A percentile compares a stretch with the other conserved stretches of the same genome.
Evolutionary conservation across 768 basidiomycete genomes (phyloP).

Genomic region (Boletus reticulatus): DNA sequence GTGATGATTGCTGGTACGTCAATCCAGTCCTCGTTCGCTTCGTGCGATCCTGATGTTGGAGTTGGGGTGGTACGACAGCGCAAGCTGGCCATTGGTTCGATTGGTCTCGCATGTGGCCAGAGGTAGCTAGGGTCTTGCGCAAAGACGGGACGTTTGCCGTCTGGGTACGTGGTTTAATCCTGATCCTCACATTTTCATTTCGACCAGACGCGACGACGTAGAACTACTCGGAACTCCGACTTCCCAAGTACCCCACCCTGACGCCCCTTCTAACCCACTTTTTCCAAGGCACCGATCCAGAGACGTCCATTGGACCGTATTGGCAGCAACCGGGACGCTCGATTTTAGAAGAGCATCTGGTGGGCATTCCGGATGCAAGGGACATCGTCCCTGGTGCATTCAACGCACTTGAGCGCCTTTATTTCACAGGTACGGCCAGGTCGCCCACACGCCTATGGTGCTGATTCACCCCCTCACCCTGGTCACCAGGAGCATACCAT

Average conservation of each 20-base stretch:
- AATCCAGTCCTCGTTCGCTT: too few relatives aligned
- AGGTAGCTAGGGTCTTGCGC: conserved; percentile 57
- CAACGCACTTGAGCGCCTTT: conserved; percentile 47
- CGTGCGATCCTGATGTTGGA: background rate
- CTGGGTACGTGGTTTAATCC: conserved; percentile 48
- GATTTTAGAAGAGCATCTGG: conserved; percentile 68
- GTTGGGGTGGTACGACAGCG: conserved; percentile 37
- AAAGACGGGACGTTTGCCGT: conserved; percentile 65
- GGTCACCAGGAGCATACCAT: conserved; percentile 37
- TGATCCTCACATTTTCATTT: too few relatives aligned
- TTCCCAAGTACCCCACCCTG: conserved; percentile 56
- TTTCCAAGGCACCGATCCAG: conserved; percentile 55
- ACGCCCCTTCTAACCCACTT: conserved; percentile 60
- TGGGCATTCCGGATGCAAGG: conserved; percentile 60
- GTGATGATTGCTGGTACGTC: conserved; percentile 60
- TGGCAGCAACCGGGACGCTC: conserved; percentile 82
- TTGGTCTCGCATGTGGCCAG: conserved; percentile 68
- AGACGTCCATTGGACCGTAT: conserved; percentile 61
- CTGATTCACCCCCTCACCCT: background rate
- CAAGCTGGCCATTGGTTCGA: conserved; percentile 88
- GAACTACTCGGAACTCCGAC: conserved; percentile 72
- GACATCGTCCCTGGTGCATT: conserved; percentile 34
- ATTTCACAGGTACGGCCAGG: conserved; percentile 51
- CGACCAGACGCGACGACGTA: conserved; percentile 13
- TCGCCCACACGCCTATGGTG: too few relatives aligned